Evolutionary conservation across 2,329 filamentous ascomycete species (phyloP), one percentile per base, ranked within the genome.

Genomic region (Clonostachys rhizophaga): DNA sequence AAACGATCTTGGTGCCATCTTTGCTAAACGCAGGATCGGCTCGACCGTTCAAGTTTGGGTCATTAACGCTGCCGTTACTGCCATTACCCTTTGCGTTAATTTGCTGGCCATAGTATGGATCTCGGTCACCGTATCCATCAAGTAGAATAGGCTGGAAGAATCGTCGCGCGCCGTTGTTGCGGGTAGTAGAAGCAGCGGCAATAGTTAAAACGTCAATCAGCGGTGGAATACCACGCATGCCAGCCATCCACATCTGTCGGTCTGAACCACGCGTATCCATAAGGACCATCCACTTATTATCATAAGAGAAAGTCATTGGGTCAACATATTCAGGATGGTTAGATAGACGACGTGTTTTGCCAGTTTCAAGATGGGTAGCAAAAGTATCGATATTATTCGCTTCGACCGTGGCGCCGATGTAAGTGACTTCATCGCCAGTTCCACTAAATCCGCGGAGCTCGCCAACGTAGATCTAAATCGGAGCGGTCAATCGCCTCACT

Each of bases 401-500:
- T 51, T 74, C 69, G 11, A 44, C 46, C 2, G 65, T 54, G 40
- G 55, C 58, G 5, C 69, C 69, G 12, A 72, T 54, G 52, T 71
- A 71, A 12, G n/a, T 37, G 35, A n/a, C 35, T n/a, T 37, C 35
- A n/a, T n/a, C 12, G 12, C 35, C 35, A 12, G 12, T 12, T 12
- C 35, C 35, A n/a, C 49, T 66, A 52, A 71, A 73, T 13, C 69
- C 68, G n/a, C 70, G 65, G 3, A 71, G 56, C 55, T 74, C 70
- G 12, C 69, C 69, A 2, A 72, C 58, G 92, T 1, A 95, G 74
- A 20, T 84, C 86, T 62, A 96, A 81, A 62, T 86, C 86, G 55
- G 84, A 86, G 39, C 90, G 83, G 66, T 96, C 90, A 37, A 79
- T 74, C 34, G 86, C 86, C 67, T 91, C 88, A 0, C 84, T 85